Evolutionary conservation across 176 grass and related monocot genomes (phyloP).

Genomic region (Urochloa ruziziensis): DNA sequence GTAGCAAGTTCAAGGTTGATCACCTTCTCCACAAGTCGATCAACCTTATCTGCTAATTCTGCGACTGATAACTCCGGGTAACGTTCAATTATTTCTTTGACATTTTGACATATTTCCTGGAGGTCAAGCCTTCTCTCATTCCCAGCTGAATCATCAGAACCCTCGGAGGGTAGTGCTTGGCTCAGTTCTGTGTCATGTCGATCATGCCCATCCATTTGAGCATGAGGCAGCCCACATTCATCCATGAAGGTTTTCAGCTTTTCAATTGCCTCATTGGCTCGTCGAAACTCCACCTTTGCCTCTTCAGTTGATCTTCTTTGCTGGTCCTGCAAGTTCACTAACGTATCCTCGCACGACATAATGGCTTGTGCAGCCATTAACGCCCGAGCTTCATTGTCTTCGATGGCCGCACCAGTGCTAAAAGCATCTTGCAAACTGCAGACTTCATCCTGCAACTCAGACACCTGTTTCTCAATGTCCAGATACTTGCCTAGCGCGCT

Average conservation of each 20-base stretch:
- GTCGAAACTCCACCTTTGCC: conserved; percentile 47
- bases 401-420: conserved; percentile 55
- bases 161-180: background rate
- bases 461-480: conserved; percentile 71
- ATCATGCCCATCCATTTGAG: conserved; percentile 16
- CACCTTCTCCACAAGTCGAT: conserved; percentile 61
- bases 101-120: conserved; percentile 47
- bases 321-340: conserved; percentile 62
- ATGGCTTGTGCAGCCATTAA: conserved; percentile 82
- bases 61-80: conserved; percentile 44
- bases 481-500: conserved; percentile 59
- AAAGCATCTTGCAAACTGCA: conserved; percentile 79
- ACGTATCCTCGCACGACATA: conserved; percentile 80
- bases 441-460: conserved; percentile 66
- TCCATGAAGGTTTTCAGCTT: conserved; percentile 64
- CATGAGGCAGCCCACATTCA: conserved; percentile 36
- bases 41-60: conserved; percentile 63
- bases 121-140: conserved; percentile 46
- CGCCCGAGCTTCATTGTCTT: conserved; percentile 85
- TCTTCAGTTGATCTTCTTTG: conserved; percentile 60
- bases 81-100: conserved; percentile 53
- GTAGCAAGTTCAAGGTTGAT: conserved; percentile 55
- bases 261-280: conserved; percentile 52
- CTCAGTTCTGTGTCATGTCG: conserved; percentile 18
- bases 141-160: conserved; percentile 28